Base-by-base conservation (phyloP, 768 basidiomycete species). In the Boletus rex-veris region DNA sequence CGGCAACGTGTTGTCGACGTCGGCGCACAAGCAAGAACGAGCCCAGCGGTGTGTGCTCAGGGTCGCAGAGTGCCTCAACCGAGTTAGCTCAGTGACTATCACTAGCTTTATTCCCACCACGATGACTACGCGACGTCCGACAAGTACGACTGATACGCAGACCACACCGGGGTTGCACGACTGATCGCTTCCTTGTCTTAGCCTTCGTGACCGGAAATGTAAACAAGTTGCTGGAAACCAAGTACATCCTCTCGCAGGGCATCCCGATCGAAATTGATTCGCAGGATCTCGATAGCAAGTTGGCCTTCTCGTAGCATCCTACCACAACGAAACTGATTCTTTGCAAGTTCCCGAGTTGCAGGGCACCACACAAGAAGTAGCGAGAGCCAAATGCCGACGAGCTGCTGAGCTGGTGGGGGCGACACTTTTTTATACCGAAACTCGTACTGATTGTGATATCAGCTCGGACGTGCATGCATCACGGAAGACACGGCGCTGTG, bases 401-500 rank as follows among this genome's bases (percentile, higher is more conserved):
- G 96, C 96, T 36, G 91, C 93, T 36, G 86, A 95, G 66, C 71
- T 89, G 58, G 90, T 90, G 47, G 11, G 33, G 80, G 68, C 21
- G 24, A 35, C n/a, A n/a, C 45, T 15, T 3, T 24, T 0, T 36
- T 21, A 46, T 30, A 28, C 37, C 6, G 7, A 9, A 10, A 41
- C n/a, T 24, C 44, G 28, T 28, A 8, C 47, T 59, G 8, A 62
- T 39, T n/a, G 38, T 21, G 9, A 26, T 35, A 12, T 8, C 4
- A 77, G 73, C 62, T 85, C 10, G 76, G 77, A 31, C 77, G 77
- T 0, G 77, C 84, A 8, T 83, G 81, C 58, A 83, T 84, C 62
- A 93, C 91, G 0, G 92, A 99, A 73, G 97, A 99, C 68, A 99
- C 97, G 0, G 93, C 97, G 0, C 80, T 99, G 7, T 91, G 88